Percentiles rank a stretch among this genome's conserved stretches.
These are phyloP conservation scores for Breynia disticha DNA, from an alignment of 441 rosid species.

Conservation along the genomic window DNA sequence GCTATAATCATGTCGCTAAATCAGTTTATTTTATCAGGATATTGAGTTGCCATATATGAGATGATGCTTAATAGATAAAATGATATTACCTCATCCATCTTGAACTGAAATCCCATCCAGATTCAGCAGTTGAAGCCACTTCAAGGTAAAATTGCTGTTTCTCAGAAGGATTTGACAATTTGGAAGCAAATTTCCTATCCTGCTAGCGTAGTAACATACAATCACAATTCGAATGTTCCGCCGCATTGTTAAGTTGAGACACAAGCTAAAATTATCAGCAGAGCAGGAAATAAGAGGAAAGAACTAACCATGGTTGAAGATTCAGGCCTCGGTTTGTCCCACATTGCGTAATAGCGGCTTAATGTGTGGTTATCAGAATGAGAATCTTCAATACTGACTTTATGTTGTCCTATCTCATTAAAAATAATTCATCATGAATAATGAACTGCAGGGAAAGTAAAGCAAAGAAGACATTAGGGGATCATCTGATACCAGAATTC, in stretches of 20 bases:
- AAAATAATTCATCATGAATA: neutral
- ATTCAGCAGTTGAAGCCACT: conserved; percentile 72
- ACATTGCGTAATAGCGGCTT: conserved; percentile 78
- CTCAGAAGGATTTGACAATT: conserved; percentile 30
- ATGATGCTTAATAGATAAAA: too few relatives aligned
- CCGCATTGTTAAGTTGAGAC: neutral
- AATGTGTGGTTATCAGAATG: conserved; percentile 36
- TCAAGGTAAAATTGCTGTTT: conserved; percentile 52
- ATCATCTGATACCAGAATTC: too few relatives aligned
- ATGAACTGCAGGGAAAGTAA: conserved; percentile 3
- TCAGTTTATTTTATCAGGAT: neutral
- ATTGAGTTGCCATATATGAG: too few relatives aligned
- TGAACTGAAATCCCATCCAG: conserved; percentile 86
- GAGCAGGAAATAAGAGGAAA: neutral
- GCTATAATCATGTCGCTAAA: too few relatives aligned
- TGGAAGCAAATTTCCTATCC: conserved; percentile 63
- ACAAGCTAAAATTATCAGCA: too few relatives aligned
- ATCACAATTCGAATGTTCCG: neutral
- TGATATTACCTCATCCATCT: conserved; percentile 83
- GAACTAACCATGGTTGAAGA: conserved; percentile 44
- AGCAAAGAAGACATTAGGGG: conserved; percentile 3
- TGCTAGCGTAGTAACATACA: conserved; percentile 15
- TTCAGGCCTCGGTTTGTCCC: conserved; percentile 94
- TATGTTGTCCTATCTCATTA: conserved; percentile 48
- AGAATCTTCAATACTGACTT: conserved; percentile 41